Conservation (phyloP, 2,329 filamentous ascomycete genomes). For the Phialophora verrucosa region DNA sequence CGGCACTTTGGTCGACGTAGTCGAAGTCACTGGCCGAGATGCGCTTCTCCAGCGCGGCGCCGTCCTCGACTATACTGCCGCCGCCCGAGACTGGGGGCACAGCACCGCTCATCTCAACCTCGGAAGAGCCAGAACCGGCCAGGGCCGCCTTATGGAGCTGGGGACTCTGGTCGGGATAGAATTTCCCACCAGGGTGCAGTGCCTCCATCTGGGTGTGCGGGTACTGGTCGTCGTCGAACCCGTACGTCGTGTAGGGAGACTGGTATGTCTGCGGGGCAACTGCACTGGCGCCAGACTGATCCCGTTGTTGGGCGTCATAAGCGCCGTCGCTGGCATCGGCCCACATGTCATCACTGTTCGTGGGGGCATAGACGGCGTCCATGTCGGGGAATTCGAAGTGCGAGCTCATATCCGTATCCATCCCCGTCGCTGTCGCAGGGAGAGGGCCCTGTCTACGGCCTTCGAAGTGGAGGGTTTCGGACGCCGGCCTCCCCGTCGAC, state of each 20-base stretch:
- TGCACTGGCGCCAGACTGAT: background rate
- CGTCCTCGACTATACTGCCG: slow-evolving; percentile 8
- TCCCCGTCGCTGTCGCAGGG: background rate
- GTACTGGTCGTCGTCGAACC: slow-evolving; percentile 30
- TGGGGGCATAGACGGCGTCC: slow-evolving; percentile 37
- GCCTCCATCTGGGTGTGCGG: slow-evolving; percentile 44
- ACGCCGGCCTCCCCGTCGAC: slow-evolving; percentile 11
- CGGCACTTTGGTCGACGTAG: slow-evolving; percentile 23
- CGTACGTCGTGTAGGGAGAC: slow-evolving; percentile 32
- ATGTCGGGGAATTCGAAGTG: slow-evolving; percentile 39
- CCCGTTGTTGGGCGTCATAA: background rate
- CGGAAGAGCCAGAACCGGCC: background rate
- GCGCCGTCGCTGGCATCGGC: background rate
- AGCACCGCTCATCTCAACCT: slow-evolving; percentile 27
- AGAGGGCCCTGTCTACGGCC: background rate
- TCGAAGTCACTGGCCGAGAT: slow-evolving; percentile 30
- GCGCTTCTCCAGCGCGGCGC: slow-evolving; percentile 13
- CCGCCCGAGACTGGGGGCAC: slow-evolving; percentile 8
- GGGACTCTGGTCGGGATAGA: slow-evolving; percentile 48
- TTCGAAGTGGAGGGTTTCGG: background rate
- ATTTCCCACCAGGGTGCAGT: slow-evolving; percentile 54
- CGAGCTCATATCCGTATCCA: slow-evolving; percentile 9
- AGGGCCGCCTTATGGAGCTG: slow-evolving; percentile 11
- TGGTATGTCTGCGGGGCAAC: background rate
- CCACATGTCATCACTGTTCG: slow-evolving; percentile 8